Evolutionary conservation across 257 asterid species (phyloP).

Genomic region (Asclepias syriaca): DNA sequence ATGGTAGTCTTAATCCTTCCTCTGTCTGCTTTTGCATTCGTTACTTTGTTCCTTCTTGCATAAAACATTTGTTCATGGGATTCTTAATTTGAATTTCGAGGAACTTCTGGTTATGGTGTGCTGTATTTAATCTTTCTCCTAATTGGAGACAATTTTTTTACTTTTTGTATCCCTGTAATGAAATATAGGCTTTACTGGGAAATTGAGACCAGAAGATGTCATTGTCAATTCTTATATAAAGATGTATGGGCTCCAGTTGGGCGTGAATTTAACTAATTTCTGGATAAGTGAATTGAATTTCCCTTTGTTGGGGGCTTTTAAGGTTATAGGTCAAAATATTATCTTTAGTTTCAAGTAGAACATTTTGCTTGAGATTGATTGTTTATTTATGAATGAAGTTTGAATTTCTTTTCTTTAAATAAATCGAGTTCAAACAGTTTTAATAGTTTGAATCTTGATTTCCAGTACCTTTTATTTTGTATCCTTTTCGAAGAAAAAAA

Average conservation of each 20-base stretch:
- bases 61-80: neutral
- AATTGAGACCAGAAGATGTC: neutral
- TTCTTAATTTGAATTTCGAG: neutral
- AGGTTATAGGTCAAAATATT: neutral
- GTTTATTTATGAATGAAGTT: too few species aligned
- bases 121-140: neutral
- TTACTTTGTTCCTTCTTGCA: neutral
- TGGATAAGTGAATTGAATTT: neutral
- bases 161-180: neutral
- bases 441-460: too few species aligned
- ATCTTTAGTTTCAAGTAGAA: too few species aligned
- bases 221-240: neutral
- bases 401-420: too few species aligned
- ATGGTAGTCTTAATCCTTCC: slow-evolving; percentile 38
- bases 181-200: neutral
- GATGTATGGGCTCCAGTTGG: neutral
- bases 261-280: neutral
- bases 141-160: neutral
- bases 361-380: too few species aligned
- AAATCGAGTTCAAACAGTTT: too few species aligned
- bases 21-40: neutral
- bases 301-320: neutral
- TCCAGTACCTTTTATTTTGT: too few species aligned
- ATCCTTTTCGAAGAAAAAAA: too few species aligned
- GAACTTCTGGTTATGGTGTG: neutral